Base-by-base conservation (phyloP, 2,329 filamentous ascomycete genomes). In the Fusarium pseudonygamai region DNA sequence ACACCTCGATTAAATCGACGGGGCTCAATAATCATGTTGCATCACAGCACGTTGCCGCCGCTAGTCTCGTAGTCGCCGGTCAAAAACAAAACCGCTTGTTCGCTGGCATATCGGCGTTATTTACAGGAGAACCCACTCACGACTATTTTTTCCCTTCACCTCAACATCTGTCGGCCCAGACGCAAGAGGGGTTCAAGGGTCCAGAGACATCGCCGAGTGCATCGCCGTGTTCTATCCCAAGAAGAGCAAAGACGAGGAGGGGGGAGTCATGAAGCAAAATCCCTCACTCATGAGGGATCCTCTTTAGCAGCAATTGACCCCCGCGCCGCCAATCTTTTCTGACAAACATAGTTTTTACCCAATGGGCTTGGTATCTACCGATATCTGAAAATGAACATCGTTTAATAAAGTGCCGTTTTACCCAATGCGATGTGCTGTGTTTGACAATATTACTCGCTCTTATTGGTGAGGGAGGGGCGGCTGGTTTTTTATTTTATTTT, bases 161-260 rank as follows among this genome's bases (percentile, higher is more conserved):
- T 67, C 63, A 69, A 69, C 49, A 26, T 39, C 46, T 59, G 52
- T 42, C 50, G 62, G 68, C 63, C 64, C 43, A 72, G 64, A 72
- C 69, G 46, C 53, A 46, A 46, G 71, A 74, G 60, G 71, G 68
- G 72, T 69, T 58, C 72, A 73, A 73, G 71, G 65, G 65, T 73
- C 69, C 62, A 75, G 40, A 63, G 49, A 49, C 65, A 58, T 60
- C 65, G 72, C 64, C 72, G 65, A 74, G 66, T 52, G 50, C 72
- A 60, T 72, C 68, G 72, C 72, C 68, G 68, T 75, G 68, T 74
- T 72, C 68, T 74, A 69, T 72, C 69, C 69, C 72, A 74, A 65
- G 72, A 74, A 74, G 47, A 74, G 71, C 61, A 67, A 67, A 73
- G 61, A 63, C 39, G 59, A 57, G 26, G 45, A 50, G 60, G 52